phyloP scores from a whole-genome alignment of 78 protist genomes.

The Diacronema lutheri region DNA sequence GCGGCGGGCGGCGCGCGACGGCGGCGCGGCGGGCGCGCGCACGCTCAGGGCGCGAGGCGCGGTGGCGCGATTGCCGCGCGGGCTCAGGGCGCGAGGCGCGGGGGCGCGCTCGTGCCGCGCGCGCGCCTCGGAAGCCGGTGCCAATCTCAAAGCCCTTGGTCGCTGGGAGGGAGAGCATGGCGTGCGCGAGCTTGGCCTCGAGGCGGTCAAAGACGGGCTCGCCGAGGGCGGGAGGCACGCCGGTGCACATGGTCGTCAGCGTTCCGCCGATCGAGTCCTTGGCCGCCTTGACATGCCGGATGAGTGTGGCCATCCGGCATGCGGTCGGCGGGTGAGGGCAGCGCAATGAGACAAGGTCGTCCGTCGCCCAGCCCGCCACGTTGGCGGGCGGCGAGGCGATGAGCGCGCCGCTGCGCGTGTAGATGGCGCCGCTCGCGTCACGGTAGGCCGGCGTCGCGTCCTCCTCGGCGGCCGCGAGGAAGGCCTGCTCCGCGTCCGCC shows the following conservation, averaged over 20 bases:
- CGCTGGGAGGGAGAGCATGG: conserved; percentile 80
- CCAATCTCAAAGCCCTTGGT: conserved; percentile 77
- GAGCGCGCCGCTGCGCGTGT: neutral
- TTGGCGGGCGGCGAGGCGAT: neutral
- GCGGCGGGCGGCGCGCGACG: neutral
- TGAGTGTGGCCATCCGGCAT: conserved; percentile 7
- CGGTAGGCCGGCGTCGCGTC: neutral
- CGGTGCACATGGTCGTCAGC: conserved; percentile 42
- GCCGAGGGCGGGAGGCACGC: conserved; percentile 60
- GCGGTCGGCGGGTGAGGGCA: conserved; percentile 13
- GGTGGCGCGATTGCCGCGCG: no score
- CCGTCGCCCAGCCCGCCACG: neutral
- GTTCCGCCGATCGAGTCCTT: conserved; percentile 66
- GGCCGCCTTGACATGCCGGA: conserved; percentile 11
- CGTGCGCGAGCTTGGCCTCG: conserved; percentile 75
- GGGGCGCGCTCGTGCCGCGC: neutral
- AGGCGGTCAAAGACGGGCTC: conserved; percentile 79
- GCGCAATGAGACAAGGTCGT: neutral
- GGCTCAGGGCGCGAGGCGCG: no score
- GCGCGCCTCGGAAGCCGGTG: conserved; percentile 38
- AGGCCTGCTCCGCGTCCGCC: neutral
- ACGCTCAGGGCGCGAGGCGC: no score
- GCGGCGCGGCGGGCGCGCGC: no score
- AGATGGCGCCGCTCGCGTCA: neutral
- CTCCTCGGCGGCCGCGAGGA: neutral